Percentiles rank a stretch among this genome's conserved stretches.
phyloP scores from a whole-genome alignment of 2,329 filamentous ascomycete species.

The Orbilia oligospora region DNA sequence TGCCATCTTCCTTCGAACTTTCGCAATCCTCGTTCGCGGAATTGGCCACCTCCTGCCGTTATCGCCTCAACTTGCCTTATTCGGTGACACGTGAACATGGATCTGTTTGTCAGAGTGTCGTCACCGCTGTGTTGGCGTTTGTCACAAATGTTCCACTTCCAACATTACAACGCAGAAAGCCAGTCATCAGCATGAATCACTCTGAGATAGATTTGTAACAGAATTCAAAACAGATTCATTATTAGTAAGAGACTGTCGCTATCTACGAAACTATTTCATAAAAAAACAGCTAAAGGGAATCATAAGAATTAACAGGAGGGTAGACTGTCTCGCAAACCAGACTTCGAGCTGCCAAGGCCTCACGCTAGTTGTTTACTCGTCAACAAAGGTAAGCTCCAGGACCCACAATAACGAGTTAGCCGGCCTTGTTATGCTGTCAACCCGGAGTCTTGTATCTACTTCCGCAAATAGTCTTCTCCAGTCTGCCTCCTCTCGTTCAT shows the following conservation, averaged over 20 bases:
- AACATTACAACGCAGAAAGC: constrained; percentile 9
- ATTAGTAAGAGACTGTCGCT: constrained; percentile 24
- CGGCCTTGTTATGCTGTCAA: constrained; percentile 45
- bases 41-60: constrained; percentile 26
- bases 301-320: background rate
- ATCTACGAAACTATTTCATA: background rate
- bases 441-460: constrained; percentile 62
- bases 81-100: constrained; percentile 1
- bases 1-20: constrained; percentile 10
- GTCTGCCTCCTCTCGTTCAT: constrained; percentile 66
- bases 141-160: constrained; percentile 16
- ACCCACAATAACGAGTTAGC: constrained; percentile 37
- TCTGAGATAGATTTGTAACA: background rate
- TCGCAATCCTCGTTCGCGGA: constrained; percentile 29
- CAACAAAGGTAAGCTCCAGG: constrained; percentile 47
- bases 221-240: constrained; percentile 6
- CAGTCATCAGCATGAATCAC: constrained; percentile 14
- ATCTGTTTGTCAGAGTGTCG: constrained; percentile 6
- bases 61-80: constrained; percentile 29
- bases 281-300: background rate
- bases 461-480: constrained; percentile 65
- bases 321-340: constrained; percentile 49
- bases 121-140: constrained; percentile 32
- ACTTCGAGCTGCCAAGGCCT: background rate
- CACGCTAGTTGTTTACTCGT: constrained; percentile 23